Evolutionary conservation across 805 yeast species (phyloP).

Genomic region (Ogataea ganodermae): DNA sequence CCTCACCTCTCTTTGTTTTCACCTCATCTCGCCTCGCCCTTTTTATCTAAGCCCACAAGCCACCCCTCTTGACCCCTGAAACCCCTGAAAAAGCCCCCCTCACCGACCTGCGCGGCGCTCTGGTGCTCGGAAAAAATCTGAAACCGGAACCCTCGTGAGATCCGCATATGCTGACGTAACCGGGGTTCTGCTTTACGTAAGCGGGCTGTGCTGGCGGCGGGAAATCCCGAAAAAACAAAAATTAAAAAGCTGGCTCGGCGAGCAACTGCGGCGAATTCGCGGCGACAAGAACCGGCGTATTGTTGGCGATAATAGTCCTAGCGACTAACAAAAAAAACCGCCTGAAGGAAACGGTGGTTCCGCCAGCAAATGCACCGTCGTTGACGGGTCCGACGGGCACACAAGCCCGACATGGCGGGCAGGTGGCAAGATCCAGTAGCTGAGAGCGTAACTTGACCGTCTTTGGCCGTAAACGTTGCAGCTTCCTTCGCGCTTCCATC

Average conservation of each 20-base stretch:
- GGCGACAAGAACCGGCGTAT: slow-evolving; percentile 2
- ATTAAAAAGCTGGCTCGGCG: slow-evolving; percentile 2
- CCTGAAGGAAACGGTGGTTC: too few relatives aligned
- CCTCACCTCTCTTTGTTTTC: too few relatives aligned
- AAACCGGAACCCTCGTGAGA: background rate
- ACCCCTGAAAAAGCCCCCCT: slow-evolving; percentile 8
- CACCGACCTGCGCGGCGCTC: slow-evolving; percentile 5
- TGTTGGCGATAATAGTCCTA: background rate
- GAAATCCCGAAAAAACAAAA: too few relatives aligned
- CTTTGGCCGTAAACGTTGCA: too few relatives aligned
- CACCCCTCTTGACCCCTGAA: slow-evolving; percentile 6
- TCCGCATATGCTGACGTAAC: background rate
- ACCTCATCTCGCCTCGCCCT: too few relatives aligned
- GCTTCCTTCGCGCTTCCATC: too few relatives aligned
- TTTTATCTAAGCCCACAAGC: background rate
- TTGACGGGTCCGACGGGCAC: background rate
- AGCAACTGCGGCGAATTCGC: slow-evolving; percentile 7
- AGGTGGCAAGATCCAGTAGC: too few relatives aligned
- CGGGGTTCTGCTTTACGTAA: background rate
- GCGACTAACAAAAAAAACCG: background rate
- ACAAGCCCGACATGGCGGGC: background rate
- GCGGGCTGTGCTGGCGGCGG: slow-evolving; percentile 1
- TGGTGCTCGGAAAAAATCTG: background rate
- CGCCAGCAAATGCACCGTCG: background rate
- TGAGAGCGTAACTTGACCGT: too few relatives aligned